These are phyloP conservation scores for Colletotrichum magnum DNA, from an alignment of 2,329 filamentous ascomycete species.

Conservation along the genomic window DNA sequence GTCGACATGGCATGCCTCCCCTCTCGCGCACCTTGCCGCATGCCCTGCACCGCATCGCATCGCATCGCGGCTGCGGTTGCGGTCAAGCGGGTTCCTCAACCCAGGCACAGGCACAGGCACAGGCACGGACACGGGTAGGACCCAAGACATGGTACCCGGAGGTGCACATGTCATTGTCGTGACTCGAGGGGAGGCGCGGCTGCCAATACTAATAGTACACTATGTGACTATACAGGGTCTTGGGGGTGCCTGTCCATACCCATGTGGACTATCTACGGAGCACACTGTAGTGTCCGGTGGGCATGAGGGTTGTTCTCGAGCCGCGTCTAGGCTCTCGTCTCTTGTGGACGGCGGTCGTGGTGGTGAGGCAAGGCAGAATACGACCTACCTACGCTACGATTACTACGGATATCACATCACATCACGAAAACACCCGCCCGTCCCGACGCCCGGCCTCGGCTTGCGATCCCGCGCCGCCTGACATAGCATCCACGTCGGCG, in stretches of 20 bases:
- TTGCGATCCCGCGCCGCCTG: constrained; percentile 1
- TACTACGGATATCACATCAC: not conserved
- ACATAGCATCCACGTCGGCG: constrained; percentile 18
- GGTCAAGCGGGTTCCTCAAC: not conserved
- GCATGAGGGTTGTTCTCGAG: too few species aligned
- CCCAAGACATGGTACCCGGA: not conserved
- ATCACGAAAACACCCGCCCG: constrained; percentile 3
- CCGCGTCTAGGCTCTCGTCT: too few species aligned
- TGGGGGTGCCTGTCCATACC: not conserved
- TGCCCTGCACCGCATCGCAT: not conserved
- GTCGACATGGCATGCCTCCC: constrained; percentile 5
- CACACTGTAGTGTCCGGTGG: too few species aligned
- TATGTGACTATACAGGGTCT: not conserved
- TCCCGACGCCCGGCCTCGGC: constrained; percentile 15
- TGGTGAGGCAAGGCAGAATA: constrained; percentile 1
- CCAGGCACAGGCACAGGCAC: too few species aligned
- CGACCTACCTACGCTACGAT: not conserved
- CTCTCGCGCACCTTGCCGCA: not conserved
- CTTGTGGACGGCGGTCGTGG: not conserved
- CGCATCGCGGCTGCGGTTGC: constrained; percentile 2
- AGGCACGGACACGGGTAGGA: too few species aligned
- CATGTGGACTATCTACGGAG: too few species aligned
- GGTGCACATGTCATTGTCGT: not conserved
- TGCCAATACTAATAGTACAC: not conserved
- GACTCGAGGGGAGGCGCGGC: not conserved